Conservation (phyloP, 257 asterid species). For the Phtheirospermum japonicum region DNA sequence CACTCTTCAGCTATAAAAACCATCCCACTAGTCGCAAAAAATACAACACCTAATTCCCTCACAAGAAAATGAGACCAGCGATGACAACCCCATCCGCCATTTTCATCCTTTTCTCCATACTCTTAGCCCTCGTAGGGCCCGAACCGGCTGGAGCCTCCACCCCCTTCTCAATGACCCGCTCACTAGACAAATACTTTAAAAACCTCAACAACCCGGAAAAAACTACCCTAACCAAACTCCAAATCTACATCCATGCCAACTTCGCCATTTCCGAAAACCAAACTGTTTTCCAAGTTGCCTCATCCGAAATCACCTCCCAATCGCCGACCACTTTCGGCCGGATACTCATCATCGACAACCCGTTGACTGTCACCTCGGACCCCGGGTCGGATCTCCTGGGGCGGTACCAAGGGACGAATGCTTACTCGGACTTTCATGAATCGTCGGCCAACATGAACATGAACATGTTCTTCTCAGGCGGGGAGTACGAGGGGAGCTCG, state of each 20-base stretch:
- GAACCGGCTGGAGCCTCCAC: conserved; percentile 3
- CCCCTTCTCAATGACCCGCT: neutral
- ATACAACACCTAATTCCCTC: no score
- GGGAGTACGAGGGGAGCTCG: conserved; percentile 28
- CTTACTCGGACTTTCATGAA: conserved; percentile 18
- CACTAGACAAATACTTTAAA: conserved; percentile 8
- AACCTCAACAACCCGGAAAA: conserved; percentile 15
- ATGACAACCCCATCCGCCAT: conserved; percentile 3
- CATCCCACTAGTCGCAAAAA: no score
- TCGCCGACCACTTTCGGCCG: conserved; percentile 28
- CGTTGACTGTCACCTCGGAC: conserved; percentile 19
- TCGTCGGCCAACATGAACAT: conserved; percentile 24
- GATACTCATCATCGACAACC: conserved; percentile 29
- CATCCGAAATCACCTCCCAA: conserved; percentile 7
- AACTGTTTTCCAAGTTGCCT: conserved; percentile 26
- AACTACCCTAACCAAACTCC: conserved; percentile 19
- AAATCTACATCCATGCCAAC: conserved; percentile 33
- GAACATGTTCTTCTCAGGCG: conserved; percentile 21
- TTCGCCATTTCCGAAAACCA: conserved; percentile 18
- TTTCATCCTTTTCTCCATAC: conserved; percentile 1
- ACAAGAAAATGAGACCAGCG: no score
- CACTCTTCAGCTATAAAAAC: no score
- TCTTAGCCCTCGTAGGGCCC: neutral
- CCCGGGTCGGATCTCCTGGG: conserved; percentile 25
- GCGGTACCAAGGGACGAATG: conserved; percentile 29